phyloP scores from a whole-genome alignment of 2,329 filamentous ascomycete genomes.

The Cladosporium sp. region DNA sequence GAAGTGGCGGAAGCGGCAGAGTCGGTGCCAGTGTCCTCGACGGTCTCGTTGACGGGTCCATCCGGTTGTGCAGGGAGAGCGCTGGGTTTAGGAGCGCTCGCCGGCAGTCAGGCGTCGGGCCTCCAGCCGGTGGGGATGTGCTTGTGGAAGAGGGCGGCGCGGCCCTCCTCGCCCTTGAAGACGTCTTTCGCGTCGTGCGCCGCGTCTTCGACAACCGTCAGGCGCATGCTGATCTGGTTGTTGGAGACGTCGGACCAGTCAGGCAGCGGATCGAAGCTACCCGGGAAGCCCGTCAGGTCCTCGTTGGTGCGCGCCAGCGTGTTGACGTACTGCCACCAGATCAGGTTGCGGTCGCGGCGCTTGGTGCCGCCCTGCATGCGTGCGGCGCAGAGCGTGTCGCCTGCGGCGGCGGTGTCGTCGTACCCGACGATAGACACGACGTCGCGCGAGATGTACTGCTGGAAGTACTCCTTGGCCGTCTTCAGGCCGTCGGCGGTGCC shows the following conservation, averaged over 20 bases:
- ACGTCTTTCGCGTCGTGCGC: slow-evolving; percentile 7
- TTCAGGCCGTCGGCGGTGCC: slow-evolving; percentile 9
- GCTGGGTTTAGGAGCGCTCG: neutral
- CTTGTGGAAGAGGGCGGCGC: neutral
- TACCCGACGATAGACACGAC: slow-evolving; percentile 10
- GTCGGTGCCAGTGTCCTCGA: neutral
- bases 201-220: slow-evolving; percentile 5
- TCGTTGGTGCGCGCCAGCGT: slow-evolving; percentile 8
- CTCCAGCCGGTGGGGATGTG: slow-evolving; percentile 9
- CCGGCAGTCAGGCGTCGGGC: slow-evolving; percentile 3
- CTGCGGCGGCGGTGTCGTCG: neutral
- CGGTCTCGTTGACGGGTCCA: neutral
- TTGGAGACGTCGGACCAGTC: slow-evolving; percentile 6
- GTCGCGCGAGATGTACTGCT: slow-evolving; percentile 9
- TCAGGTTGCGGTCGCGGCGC: slow-evolving; percentile 9
- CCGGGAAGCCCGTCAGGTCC: slow-evolving; percentile 3
- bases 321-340: slow-evolving; percentile 13
- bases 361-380: slow-evolving; percentile 10
- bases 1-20: neutral
- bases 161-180: slow-evolving; percentile 6
- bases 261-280: slow-evolving; percentile 1
- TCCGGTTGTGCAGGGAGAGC: neutral
- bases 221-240: slow-evolving; percentile 9
- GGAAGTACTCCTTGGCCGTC: slow-evolving; percentile 10
- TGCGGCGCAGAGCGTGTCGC: slow-evolving; percentile 3